A percentile compares a stretch with the other conserved stretches of the same genome.
Evolutionary conservation across 2,329 filamentous ascomycete species (phyloP).

Genomic region (Ascocoryne sarcoides): DNA sequence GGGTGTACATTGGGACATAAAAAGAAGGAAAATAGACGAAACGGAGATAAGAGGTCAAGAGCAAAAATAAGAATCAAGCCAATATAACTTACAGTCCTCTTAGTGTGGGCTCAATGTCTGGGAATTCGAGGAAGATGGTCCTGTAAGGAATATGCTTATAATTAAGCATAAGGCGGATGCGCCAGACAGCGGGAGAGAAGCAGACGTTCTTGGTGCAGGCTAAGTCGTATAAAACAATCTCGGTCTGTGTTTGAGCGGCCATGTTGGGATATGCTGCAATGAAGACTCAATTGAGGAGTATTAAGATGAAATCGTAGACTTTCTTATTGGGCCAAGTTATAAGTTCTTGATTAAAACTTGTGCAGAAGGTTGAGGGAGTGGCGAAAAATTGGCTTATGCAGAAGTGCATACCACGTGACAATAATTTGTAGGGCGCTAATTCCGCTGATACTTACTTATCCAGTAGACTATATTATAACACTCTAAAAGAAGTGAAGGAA

Average conservation of each 20-base stretch:
- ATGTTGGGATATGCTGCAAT: conserved; percentile 16
- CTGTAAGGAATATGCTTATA: conserved; percentile 34
- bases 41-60: conserved; percentile 6
- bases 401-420: not conserved
- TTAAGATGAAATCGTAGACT: not conserved
- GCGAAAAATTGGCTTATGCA: not conserved
- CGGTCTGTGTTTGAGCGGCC: conserved; percentile 23
- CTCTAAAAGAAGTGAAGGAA: too few relatives aligned
- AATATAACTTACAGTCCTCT: conserved; percentile 30
- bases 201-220: conserved; percentile 33
- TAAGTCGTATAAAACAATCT: conserved; percentile 35
- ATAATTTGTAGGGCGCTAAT: too few relatives aligned
- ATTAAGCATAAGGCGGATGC: conserved; percentile 36
- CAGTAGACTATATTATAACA: too few relatives aligned
- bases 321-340: not conserved
- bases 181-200: conserved; percentile 36
- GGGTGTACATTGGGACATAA: not conserved
- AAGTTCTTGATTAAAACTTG: not conserved
- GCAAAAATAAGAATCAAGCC: conserved; percentile 3
- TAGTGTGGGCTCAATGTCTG: conserved; percentile 35
- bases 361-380: not conserved
- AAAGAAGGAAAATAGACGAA: conserved; percentile 1
- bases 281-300: conserved; percentile 6
- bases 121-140: conserved; percentile 35
- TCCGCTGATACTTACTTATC: too few relatives aligned